Evolutionary conservation across 352 stramenopile genomes (phyloP), one percentile per base, ranked within the genome.

Genomic region (Phytophthora crassamura): DNA sequence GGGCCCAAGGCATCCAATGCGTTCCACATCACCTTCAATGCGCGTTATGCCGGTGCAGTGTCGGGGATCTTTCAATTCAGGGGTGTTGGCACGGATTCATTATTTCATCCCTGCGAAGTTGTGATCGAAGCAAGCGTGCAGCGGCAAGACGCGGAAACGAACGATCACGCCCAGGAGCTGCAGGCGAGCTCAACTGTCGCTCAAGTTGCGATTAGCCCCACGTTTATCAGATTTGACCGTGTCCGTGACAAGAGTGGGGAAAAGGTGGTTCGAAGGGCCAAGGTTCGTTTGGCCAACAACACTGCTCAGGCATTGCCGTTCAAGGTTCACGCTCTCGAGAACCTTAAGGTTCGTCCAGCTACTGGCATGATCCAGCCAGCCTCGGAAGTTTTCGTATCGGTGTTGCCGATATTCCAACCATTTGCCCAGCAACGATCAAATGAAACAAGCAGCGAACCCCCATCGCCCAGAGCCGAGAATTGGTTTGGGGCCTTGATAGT

Each of bases 11-110:
- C 70, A 1, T 91, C 84, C 15, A 83, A 71, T 63, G 72, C 82
- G 18, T 96, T 96, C 48, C 41, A 77, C 34, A 69, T 96, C 9
- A 92, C 75, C 0, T 92, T 96, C 40, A 71, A 72, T 16, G 88
- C 88, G 8, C 71, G 63, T 18, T 73, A 78, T 11, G 57, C 73
- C 7, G 88, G 88, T 15, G 84, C 87, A 30, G 83, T 89, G 7
- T 83, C 88, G 0, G 88, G 84, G 0, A 91, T 96, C n/a, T 94
- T 96, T 38, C 88, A 96, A 65, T 96, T 96, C 42, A 74, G 88
- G 58, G 87, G 78, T 22, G 77, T 96, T 30, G 86, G 82, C 1
- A 48, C 80, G 33, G 69, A 94, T 25, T 79, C 76, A 9, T 62
- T 94, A 12, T 86, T 85, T 36, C 65, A 78, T 22, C 86, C 86